Conservation (phyloP, 768 basidiomycete genomes). For the Favolaschia claudopus region DNA sequence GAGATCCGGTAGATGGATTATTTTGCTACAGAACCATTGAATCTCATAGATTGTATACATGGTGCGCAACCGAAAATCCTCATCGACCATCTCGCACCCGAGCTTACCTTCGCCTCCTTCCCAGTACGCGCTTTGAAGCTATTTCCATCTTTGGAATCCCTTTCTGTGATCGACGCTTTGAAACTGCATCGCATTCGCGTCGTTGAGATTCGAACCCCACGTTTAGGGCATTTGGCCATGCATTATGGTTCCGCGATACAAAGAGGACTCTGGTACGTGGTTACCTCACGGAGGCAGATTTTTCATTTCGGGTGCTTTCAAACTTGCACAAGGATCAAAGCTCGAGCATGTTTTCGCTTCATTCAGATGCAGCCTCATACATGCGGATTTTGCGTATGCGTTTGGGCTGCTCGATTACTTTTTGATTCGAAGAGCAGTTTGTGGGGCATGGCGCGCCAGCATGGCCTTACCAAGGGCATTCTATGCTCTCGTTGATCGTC, state of each 20-base stretch:
- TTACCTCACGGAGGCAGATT: background rate
- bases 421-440: background rate
- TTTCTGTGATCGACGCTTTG: too few species aligned
- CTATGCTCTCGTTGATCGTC: too few species aligned
- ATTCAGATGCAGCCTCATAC: constrained; percentile 4
- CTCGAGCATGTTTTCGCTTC: background rate
- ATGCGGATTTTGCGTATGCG: background rate
- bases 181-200: too few species aligned
- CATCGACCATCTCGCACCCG: too few species aligned
- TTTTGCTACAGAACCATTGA: background rate
- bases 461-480: too few species aligned
- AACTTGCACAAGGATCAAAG: constrained; percentile 11
- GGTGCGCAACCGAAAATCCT: too few species aligned
- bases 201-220: too few species aligned
- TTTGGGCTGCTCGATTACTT: background rate
- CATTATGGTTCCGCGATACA: background rate
- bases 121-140: too few species aligned
- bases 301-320: constrained; percentile 16
- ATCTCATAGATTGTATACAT: too few species aligned
- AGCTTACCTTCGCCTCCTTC: too few species aligned
- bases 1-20: background rate
- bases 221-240: too few species aligned
- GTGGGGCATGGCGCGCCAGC: background rate
- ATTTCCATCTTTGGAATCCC: too few species aligned
- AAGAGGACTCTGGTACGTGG: background rate